Evolutionary conservation across 495 filamentous ascomycete genomes (phyloP), one percentile per base, ranked within the genome.

Genomic region (Aspergillus asperescens): DNA sequence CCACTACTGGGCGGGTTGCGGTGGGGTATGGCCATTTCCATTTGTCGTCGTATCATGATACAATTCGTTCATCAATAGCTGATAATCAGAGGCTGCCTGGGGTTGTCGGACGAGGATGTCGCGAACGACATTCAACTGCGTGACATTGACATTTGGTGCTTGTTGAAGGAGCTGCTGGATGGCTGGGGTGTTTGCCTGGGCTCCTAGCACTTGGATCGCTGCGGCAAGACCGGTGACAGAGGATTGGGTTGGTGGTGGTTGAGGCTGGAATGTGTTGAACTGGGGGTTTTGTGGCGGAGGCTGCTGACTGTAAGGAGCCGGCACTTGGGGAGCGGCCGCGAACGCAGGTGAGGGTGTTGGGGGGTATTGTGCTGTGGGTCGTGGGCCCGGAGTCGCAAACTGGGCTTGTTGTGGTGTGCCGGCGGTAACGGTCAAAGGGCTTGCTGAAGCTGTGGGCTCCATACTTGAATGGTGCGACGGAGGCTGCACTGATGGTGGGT

Each of bases 91-190:
- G 3, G 68, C 71, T 9, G 72, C 68, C 2, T 68, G 63, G 1
- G 77, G 78, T 38, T 85, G 78, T 0, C 71, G 70, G 41, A 70
- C 68, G 8, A 84, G 70, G 19, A 86, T 81, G 42, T 76, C 73
- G 31, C 75, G 74, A 49, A 90, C 77, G 9, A 88, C 72, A 23
- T 75, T 72, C 71, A 88, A 81, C 61, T 90, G 85, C 3, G 68
- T 65, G 12, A 76, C 70, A 27, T 80, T 72, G 71, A 84, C 84
- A 16, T 75, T 75, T 5, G 79, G 80, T 1, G 82, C 82, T 45
- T 86, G 81, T 9, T 81, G 78, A 13, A 90, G 70, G 6, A 89
- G 66, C 57, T 87, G 81, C n/a, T 74, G 68, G 5, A 89, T 79
- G 0, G 83, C 82, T 1, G 84, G 82, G 8, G 81, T 77, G 18